Evolutionary conservation across 306 rosid genomes (phyloP).

Genomic region (barrel medic (Medicago truncatula)): MtrunA17r5.0-ANR NC_053047.1:12307501-12308000

Average conservation of each 20-base stretch:
- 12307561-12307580: conserved; percentile 74
- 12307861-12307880: conserved; percentile 67
- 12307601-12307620: conserved; percentile 79
- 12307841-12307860: conserved; percentile 68
- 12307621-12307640: conserved; percentile 56
- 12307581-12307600: conserved; percentile 71
- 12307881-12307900: conserved; percentile 63
- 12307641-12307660: conserved; percentile 60
- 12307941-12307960: conserved; percentile 33
- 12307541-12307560: conserved; percentile 63
- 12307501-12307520: conserved; percentile 64
- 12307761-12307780: conserved; percentile 75
- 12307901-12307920: conserved; percentile 63
- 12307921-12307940: conserved; percentile 29
- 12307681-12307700: conserved; percentile 53
- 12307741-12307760: conserved; percentile 58
- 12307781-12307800: conserved; percentile 78
- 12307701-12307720: conserved; percentile 67
- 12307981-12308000: conserved; percentile 69
- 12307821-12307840: conserved; percentile 58
- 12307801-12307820: conserved; percentile 75
- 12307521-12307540: conserved; percentile 69
- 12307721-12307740: conserved; percentile 74
- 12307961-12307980: conserved; percentile 56
- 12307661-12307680: conserved; percentile 53